Evolutionary conservation across 2,329 filamentous ascomycete species (phyloP).

Genomic region (Fusarium coffeatum): DNA sequence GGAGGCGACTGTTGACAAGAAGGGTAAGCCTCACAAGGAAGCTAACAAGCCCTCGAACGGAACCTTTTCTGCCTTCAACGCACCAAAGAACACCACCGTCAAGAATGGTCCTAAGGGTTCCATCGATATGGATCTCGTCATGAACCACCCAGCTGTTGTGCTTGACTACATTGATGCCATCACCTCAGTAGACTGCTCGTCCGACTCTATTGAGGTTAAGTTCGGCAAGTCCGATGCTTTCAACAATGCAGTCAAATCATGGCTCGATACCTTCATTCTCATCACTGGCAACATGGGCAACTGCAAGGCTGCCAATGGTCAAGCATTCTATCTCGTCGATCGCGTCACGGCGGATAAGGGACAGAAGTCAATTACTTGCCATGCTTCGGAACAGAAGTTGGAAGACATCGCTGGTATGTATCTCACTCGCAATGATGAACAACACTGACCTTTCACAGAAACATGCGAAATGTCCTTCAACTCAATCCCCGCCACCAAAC

Average conservation of each 20-base stretch:
- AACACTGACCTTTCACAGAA: too few species aligned
- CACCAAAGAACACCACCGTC: background rate
- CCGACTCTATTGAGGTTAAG: background rate
- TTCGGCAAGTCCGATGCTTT: conserved; percentile 7
- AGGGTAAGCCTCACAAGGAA: fast-evolving
- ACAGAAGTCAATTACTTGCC: conserved; percentile 7
- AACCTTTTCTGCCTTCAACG: background rate
- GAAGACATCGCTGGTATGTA: conserved; percentile 11
- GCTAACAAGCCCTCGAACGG: conserved; percentile 7
- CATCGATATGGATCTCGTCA: conserved; percentile 12
- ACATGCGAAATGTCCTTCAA: conserved; percentile 22
- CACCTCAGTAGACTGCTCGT: background rate
- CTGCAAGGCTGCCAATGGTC: conserved; percentile 3
- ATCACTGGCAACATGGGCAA: conserved; percentile 15
- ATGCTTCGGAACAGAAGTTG: conserved; percentile 1
- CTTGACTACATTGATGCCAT: conserved; percentile 15
- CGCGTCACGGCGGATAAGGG: background rate
- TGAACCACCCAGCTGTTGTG: conserved; percentile 24
- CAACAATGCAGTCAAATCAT: background rate
- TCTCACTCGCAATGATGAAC: too few species aligned
- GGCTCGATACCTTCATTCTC: conserved; percentile 5
- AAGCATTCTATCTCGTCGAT: conserved; percentile 16
- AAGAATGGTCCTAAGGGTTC: background rate
- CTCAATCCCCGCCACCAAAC: conserved; percentile 9
- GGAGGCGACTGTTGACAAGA: background rate